Conservation (phyloP, 2,329 filamentous ascomycete genomes). For the Neofusicoccum cordaticola region DNA sequence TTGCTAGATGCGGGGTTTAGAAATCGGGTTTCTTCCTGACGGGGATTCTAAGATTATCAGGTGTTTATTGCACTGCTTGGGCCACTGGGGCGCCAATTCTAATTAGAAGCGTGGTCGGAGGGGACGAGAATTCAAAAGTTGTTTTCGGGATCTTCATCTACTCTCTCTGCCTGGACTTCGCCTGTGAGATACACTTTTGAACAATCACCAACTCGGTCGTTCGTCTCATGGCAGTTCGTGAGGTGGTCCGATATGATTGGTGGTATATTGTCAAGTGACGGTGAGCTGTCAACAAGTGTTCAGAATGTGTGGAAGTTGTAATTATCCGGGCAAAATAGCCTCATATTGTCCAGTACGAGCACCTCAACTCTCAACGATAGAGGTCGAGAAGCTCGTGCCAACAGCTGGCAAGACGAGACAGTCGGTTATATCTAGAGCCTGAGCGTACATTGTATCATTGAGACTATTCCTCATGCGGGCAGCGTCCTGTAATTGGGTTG, state of each 20-base stretch:
- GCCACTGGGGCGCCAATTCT: neutral
- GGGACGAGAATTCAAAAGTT: neutral
- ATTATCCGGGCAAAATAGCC: too few species aligned
- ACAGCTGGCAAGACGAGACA: neutral
- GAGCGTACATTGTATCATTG: neutral
- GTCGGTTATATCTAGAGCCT: neutral
- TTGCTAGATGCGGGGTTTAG: conserved; percentile 1
- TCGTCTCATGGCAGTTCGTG: too few species aligned
- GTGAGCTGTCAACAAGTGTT: too few species aligned
- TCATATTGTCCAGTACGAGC: neutral
- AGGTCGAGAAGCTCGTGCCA: conserved; percentile 8
- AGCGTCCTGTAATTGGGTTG: neutral
- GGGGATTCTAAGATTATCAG: neutral
- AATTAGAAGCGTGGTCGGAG: neutral
- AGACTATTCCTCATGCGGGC: neutral
- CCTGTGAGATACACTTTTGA: neutral
- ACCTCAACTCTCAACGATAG: neutral
- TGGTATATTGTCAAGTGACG: too few species aligned
- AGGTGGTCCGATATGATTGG: too few species aligned
- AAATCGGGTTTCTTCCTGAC: neutral
- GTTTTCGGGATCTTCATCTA: neutral
- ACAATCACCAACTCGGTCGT: too few species aligned
- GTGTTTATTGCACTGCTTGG: neutral
- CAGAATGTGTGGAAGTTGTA: too few species aligned
- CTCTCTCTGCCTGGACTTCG: neutral